Conservation (phyloP, 2,329 filamentous ascomycete genomes). For the Fusarium algeriense region DNA sequence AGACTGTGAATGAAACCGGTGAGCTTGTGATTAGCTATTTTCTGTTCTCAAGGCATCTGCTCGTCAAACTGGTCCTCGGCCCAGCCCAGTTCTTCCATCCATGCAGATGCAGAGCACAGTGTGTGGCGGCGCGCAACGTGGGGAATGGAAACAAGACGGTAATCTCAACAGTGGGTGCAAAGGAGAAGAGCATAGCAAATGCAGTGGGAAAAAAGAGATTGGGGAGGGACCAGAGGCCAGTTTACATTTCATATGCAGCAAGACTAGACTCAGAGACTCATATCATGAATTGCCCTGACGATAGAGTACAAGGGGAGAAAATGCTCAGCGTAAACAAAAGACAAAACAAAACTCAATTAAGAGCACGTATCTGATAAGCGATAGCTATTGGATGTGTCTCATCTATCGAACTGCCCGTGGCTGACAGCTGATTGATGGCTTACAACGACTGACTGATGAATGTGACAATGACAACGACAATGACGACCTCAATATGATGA, state of each 20-base stretch:
- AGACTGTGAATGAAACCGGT: too few relatives aligned
- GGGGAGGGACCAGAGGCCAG: conserved; percentile 13
- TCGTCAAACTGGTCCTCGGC: conserved; percentile 42
- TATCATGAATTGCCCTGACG: conserved; percentile 19
- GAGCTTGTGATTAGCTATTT: too few relatives aligned
- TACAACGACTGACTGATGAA: conserved; percentile 3
- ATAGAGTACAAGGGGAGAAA: conserved; percentile 15
- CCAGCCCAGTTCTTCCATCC: conserved; percentile 41
- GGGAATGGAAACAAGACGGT: conserved; percentile 50
- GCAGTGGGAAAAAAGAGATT: conserved; percentile 21
- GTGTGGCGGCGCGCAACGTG: conserved; percentile 42
- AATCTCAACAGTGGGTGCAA: conserved; percentile 44
- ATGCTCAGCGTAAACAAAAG: conserved; percentile 24
- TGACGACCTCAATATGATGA: conserved; percentile 12
- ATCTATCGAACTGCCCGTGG: conserved; percentile 22
- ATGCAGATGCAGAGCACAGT: conserved; percentile 46
- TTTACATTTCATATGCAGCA: conserved; percentile 2
- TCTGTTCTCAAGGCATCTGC: neutral
- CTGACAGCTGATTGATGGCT: conserved; percentile 38
- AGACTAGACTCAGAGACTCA: conserved; percentile 19
- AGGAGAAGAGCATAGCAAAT: conserved; percentile 19
- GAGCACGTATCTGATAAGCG: conserved; percentile 5
- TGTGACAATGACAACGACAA: neutral
- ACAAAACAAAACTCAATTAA: conserved; percentile 29
- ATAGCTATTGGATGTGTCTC: conserved; percentile 18